Evolutionary conservation across 2,329 filamentous ascomycete genomes (phyloP), one percentile per base, ranked within the genome.

Genomic region (Trichophyton mentagrophytes): DNA sequence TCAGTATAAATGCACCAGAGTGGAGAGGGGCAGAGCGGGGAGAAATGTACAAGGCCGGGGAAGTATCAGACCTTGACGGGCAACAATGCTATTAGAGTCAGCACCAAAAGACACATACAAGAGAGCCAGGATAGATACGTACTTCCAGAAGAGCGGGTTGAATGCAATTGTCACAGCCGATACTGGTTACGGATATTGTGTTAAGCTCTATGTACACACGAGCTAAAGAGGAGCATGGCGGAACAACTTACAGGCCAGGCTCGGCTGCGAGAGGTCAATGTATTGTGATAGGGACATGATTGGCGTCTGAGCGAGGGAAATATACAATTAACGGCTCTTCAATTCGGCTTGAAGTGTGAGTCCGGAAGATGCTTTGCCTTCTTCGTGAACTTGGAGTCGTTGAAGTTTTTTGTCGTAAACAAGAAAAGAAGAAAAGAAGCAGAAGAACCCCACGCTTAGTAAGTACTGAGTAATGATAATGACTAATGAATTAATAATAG

Each of bases 111-210:
- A 47, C 20, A 9, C 2, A 20, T 22, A 30, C 15, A 7, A 33
- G 27, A n/a, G 33, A 1, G 17, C 6, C 15, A 27, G 60, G n/a
- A 9, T 17, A 40, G 51, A 63, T 59, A 82, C 89, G 80, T 81
- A 96, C 91, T 99, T 99, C 93, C 93, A 99, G 76, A 96, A 97
- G n/a, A 93, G 86, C 22, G 93, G 93, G 76, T 99, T 99, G 77
- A 99, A 97, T 57, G 86, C 82, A 76, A 99, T 95, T 59, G 88
- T 83, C 61, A 80, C 81, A 56, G 86, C 88, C 67, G 90, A 89
- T 67, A 93, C 91, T 96, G 64, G 62, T 64, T 51, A 20, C 30
- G 59, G 9, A 17, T n/a, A 8, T 13, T 15, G 42, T 20, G 36
- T 59, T 22, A 47, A 55, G 57, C 13, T 7, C n/a, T 17, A 13